Base-by-base conservation (phyloP, 1,139 yeast genomes). In the Torulaspora pretoriensis region DNA sequence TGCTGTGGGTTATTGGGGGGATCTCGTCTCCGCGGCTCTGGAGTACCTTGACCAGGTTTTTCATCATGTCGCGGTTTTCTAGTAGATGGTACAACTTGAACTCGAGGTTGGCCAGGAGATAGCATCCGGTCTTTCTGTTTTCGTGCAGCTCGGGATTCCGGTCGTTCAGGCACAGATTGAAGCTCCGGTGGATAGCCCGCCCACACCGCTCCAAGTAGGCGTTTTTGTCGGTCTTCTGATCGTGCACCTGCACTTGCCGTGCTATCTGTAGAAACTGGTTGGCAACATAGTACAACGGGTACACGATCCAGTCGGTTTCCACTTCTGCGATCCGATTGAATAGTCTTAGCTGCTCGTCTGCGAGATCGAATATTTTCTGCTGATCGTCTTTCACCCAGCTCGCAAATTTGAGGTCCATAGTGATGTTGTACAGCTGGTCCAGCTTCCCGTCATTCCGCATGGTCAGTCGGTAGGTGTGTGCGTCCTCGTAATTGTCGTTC, bases 111-210 rank as follows among this genome's bases (percentile, higher is more conserved):
- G 88, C 78, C 61, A 89, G 83, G 62, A 76, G 81, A 61, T 84
- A 87, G 22, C 86, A 81, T 42, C 84, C 88, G 54, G 70, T 68
- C 53, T 83, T 73, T 56, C 86, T 84, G 46, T 82, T 76, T 25
- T 59, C 57, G 1, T 48, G 53, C 31, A 69, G 49, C 38, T 78
- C 81, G 12, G 75, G 71, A 47, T 80, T 81, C 49, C 92, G 76
- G 65, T 90, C 97, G 52, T 85, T 87, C 33, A 89, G 69, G 52
- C 95, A 84, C 3, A 85, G 64, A 50, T 84, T 86, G 65, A 89
- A 84, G 6, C 92, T 78, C 49, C 80, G 74, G 64, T 88, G 89
- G 48, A 88, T 68, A 4, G 73, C 63, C 62, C 70, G 77, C 4
- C 88, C 90, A 45, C 86, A 72, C 44, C 70, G 68, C 48, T 80